Evolutionary conservation across 371 early-diverging fungal species (phyloP), one percentile per base, ranked within the genome.

Genomic region (Gilbertella persicaria): DNA sequence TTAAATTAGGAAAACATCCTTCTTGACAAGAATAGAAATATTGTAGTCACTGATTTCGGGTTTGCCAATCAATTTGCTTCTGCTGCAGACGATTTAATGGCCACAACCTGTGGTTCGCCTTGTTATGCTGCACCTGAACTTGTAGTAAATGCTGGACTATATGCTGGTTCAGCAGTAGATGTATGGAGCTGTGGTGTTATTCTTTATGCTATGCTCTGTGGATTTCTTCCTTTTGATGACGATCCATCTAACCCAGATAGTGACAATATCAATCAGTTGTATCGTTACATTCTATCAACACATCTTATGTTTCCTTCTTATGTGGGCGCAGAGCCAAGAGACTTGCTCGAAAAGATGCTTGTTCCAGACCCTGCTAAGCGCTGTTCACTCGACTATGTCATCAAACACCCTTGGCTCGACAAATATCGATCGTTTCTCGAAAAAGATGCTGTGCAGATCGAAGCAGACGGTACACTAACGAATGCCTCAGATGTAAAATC

Each of bases 91-190:
- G 89, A 90, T 55, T 71, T 96, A 36, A 85, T 96, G 84, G 77
- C 85, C 4, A 95, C 97, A 0, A 89, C 90, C 12, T 98, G 99
- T 60, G 99, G 99, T 3, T 92, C 93, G 28, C 99, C 99, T 2
- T 96, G 97, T 75, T 98, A 97, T 71, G 98, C 99, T 3, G 95
- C 99, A 3, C 99, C 99, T 5, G 99, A 98, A 67, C 78, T 98
- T 30, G 97, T 97, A 16, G 87, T 96, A 33, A 90, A 87, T 54
- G 92, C 94, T 43, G 94, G 93, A n/a, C 73, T 91, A 16, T 99
- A 99, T 66, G 93, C 90, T 12, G 99, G 99, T 7, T 92, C 95
- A 4, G 92, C 94, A 9, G 97, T 94, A 0, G 98, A 97, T 70
- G 85, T 96, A 37, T 97, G 97, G 97, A 88, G 89, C 33, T 91